These are phyloP conservation scores for Mycosphaerelloides madeirae DNA, from an alignment of 2,329 filamentous ascomycete genomes.

Conservation along the genomic window DNA sequence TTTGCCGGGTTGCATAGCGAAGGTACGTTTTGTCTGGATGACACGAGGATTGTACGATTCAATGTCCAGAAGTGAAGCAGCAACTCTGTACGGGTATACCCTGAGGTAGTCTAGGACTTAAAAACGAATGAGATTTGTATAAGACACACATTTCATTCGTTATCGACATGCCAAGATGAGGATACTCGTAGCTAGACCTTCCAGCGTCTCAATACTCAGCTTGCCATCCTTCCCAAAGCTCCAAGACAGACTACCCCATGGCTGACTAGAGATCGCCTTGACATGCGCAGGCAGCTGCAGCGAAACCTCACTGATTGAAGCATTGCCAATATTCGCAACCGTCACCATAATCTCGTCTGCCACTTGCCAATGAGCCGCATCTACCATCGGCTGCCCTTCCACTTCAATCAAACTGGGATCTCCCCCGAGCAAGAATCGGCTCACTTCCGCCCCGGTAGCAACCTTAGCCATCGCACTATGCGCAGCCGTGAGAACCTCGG, in stretches of 20 bases:
- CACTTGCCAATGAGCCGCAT: constrained; percentile 23
- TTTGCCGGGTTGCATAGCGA: too few species aligned
- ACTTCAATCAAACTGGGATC: constrained; percentile 20
- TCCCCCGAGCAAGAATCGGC: constrained; percentile 37
- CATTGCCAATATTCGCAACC: constrained; percentile 18
- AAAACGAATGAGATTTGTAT: too few species aligned
- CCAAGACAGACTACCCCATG: constrained; percentile 24
- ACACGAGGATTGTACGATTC: too few species aligned
- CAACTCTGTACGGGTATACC: too few species aligned
- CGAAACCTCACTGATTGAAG: constrained; percentile 3
- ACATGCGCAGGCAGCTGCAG: constrained; percentile 18
- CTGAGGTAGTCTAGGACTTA: too few species aligned
- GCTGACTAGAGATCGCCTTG: constrained; percentile 15
- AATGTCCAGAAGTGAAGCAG: too few species aligned
- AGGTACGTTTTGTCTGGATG: too few species aligned
- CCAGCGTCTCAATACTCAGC: constrained; percentile 13
- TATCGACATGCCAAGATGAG: constrained; percentile 3
- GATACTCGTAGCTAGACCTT: constrained; percentile 22
- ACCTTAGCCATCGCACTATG: constrained; percentile 39
- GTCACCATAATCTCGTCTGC: constrained; percentile 18
- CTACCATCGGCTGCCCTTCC: constrained; percentile 9
- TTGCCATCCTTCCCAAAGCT: constrained; percentile 7
- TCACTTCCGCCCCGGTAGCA: constrained; percentile 32
- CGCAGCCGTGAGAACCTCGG: constrained; percentile 32
- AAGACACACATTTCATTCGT: too few species aligned